Evolutionary conservation across 352 stramenopile genomes (phyloP).

Genomic region (Pythium biforme): DNA sequence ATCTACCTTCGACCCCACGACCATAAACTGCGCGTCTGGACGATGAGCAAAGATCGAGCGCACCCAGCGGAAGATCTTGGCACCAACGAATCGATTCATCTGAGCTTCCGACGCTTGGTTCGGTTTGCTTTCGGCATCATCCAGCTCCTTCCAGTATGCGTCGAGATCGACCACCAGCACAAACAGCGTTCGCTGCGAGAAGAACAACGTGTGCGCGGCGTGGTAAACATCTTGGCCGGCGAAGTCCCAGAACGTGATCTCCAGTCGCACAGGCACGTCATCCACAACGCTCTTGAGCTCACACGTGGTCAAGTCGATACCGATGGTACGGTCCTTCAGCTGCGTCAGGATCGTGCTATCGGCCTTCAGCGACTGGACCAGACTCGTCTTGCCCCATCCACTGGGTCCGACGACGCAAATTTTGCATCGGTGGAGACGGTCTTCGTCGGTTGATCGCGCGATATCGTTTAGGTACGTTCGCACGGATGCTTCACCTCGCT

Average conservation of each 20-base stretch:
- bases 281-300: not conserved
- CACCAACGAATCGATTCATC: conserved; percentile 11
- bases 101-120: not conserved
- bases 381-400: conserved; percentile 12
- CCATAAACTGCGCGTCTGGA: conserved; percentile 19
- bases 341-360: not conserved
- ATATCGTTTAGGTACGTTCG: conserved; percentile 11
- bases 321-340: conserved; percentile 4
- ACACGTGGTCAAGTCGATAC: not conserved
- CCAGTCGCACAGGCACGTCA: not conserved
- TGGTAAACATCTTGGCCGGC: conserved; percentile 19
- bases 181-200: conserved; percentile 15
- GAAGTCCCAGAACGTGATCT: conserved; percentile 24
- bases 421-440: conserved; percentile 10
- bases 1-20: conserved; percentile 18
- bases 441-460: not conserved
- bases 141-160: conserved; percentile 3
- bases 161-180: conserved; percentile 8
- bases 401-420: conserved; percentile 8
- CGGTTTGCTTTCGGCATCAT: not conserved
- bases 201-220: conserved; percentile 12
- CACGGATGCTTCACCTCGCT: conserved; percentile 6
- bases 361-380: conserved; percentile 2
- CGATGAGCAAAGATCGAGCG: conserved; percentile 13
- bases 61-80: conserved; percentile 16